A percentile compares a stretch with the other conserved stretches of the same genome.
Evolutionary conservation across 257 asterid genomes (phyloP).

Genomic region (Solanum peruvianum): DNA sequence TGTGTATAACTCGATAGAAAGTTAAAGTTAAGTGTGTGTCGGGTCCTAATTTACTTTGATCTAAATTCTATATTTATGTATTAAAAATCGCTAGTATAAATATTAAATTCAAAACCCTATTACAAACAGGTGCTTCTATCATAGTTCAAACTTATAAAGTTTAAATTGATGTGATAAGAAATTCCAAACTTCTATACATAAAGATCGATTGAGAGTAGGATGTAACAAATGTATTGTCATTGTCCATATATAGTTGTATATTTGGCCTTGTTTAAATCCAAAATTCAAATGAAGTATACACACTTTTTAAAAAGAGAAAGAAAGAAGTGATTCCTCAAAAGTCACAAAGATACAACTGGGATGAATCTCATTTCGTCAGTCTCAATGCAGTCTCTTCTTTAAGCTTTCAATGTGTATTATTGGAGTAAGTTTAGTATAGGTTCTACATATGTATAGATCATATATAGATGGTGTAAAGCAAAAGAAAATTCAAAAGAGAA

Average conservation of each 20-base stretch:
- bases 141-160: not conserved
- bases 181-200: not conserved
- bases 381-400: not conserved
- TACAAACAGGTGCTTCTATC: not conserved
- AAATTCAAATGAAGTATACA: not conserved
- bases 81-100: not conserved
- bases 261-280: not conserved
- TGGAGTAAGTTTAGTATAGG: slow-evolving; percentile 15
- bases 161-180: not conserved
- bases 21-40: not conserved
- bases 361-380: slow-evolving; percentile 28
- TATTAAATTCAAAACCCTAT: not conserved
- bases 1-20: not conserved
- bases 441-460: slow-evolving; percentile 1
- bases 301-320: not conserved
- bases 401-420: not conserved
- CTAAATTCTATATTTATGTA: not conserved
- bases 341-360: slow-evolving; percentile 42
- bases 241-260: not conserved
- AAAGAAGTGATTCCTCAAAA: slow-evolving; percentile 22
- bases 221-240: not conserved
- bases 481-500: slow-evolving; percentile 15
- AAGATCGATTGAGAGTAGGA: not conserved
- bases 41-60: not conserved
- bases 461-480: slow-evolving; percentile 30